Base-by-base conservation (phyloP, 495 filamentous ascomycete species). In the Polyplosphaeria fusca region DNA sequence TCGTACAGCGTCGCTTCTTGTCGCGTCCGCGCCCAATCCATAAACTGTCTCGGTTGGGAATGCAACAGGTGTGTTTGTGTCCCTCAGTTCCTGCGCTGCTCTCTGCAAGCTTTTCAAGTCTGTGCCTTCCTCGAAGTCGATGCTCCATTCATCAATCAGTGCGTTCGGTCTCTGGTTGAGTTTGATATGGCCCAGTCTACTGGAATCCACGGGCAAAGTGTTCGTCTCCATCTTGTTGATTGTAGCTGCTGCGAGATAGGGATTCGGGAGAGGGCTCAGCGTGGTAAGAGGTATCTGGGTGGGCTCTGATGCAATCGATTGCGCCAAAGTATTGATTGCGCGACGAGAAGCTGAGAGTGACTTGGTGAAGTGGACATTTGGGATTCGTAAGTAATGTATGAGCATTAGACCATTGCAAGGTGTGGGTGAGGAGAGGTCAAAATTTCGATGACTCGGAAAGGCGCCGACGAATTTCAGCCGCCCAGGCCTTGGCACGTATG, bases 41-140 rank as follows among this genome's bases (percentile, higher is more conserved):
- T 99, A 99, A 9, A 99, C 93, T 4, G 93, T 99, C 73, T 99
- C 93, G 0, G 94, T 99, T 4, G 93, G 94, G 68, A 99, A 99
- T 7, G 89, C 94, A 38, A 99, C 88, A 16, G 91, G 91, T 23
- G 80, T 74, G 68, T 86, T 76, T 55, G 80, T 81, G 25, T 74
- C 76, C 25, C 72, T 81, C 28, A 95, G 77, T 55, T 79, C 73
- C 11, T 74, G 46, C 12, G 85, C 87, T 4, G 87, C 87, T 26
- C 74, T 66, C 39, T 47, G 65, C 52, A 86, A 65, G 45, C 67
- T 50, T n/a, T 52, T 23, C 0, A 54, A 47, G 38, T 67, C 63
- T 11, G 19, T 28, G 9, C 55, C 57, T n/a, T 41, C n/a, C 16
- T 40, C 47, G 26, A 40, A 62, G 12, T 61, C 48, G 7, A 66